Evolutionary conservation across 2,329 filamentous ascomycete species (phyloP).

Genomic region (Saccharata proteae): DNA sequence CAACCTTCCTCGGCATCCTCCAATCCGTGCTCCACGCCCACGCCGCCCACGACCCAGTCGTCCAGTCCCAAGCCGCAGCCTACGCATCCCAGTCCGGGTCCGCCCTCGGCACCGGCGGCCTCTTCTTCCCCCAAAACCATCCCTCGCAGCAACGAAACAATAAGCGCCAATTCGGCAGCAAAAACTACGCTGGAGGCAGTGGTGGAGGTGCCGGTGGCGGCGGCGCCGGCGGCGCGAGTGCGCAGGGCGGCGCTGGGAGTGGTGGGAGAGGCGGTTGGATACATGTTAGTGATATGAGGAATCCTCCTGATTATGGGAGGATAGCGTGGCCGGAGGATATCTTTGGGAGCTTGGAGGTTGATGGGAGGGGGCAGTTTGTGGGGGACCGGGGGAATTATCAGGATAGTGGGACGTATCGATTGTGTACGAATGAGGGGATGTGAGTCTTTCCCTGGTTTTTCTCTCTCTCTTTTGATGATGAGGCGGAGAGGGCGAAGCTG

Average conservation of each 20-base stretch:
- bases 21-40: constrained; percentile 43
- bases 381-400: constrained; percentile 47
- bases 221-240: constrained; percentile 43
- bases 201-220: constrained; percentile 41
- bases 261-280: constrained; percentile 49
- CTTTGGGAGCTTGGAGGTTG: constrained; percentile 52
- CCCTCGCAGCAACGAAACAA: constrained; percentile 1
- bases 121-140: constrained; percentile 25
- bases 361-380: constrained; percentile 44
- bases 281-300: constrained; percentile 48
- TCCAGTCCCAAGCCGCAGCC: constrained; percentile 46
- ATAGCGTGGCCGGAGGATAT: constrained; percentile 57
- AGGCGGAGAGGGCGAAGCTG: neutral
- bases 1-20: constrained; percentile 42
- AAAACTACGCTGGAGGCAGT: constrained; percentile 14
- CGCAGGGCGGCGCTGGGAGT: constrained; percentile 46
- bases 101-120: constrained; percentile 38
- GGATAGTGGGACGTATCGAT: constrained; percentile 48
- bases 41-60: constrained; percentile 43
- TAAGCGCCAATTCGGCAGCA: constrained; percentile 11
- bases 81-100: constrained; percentile 48
- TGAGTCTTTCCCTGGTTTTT: constrained; percentile 20
- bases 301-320: constrained; percentile 51
- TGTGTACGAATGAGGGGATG: constrained; percentile 49
- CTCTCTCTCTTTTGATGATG: neutral